Percentiles rank a stretch among this genome's conserved stretches.
Evolutionary conservation across 2,329 filamentous ascomycete species (phyloP).

Genomic region (Aspergillus aculeatus): DNA sequence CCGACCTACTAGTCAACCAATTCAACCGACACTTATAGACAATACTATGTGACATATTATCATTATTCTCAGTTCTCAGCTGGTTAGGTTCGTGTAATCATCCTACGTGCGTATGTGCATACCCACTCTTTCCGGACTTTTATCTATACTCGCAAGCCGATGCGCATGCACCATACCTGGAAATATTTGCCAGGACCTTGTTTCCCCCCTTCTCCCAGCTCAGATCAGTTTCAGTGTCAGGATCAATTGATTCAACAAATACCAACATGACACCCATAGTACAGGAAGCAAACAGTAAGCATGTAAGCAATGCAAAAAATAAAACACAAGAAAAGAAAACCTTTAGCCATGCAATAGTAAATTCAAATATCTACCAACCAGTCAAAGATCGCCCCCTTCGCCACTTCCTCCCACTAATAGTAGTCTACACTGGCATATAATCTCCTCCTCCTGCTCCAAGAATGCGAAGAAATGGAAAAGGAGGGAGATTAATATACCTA

Average conservation of each 20-base stretch:
- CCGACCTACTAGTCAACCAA: not conserved
- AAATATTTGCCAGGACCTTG: no score
- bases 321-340: not conserved
- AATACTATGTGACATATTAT: constrained; percentile 14
- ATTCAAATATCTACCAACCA: not conserved
- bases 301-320: constrained; percentile 16
- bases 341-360: not conserved
- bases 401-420: not conserved
- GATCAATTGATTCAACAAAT: constrained; percentile 11
- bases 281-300: constrained; percentile 19
- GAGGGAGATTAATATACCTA: not conserved
- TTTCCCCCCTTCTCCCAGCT: not conserved
- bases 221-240: constrained; percentile 13
- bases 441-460: not conserved
- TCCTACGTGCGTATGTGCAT: no score
- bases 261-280: constrained; percentile 21
- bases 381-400: not conserved
- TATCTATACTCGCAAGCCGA: no score
- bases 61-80: not conserved
- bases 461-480: not conserved
- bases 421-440: not conserved
- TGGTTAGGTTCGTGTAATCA: no score
- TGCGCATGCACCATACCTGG: no score
- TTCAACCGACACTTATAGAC: constrained; percentile 11
- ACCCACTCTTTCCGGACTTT: no score